Conservation (phyloP, 495 filamentous ascomycete genomes). For the Daldinia loculata region DNA sequence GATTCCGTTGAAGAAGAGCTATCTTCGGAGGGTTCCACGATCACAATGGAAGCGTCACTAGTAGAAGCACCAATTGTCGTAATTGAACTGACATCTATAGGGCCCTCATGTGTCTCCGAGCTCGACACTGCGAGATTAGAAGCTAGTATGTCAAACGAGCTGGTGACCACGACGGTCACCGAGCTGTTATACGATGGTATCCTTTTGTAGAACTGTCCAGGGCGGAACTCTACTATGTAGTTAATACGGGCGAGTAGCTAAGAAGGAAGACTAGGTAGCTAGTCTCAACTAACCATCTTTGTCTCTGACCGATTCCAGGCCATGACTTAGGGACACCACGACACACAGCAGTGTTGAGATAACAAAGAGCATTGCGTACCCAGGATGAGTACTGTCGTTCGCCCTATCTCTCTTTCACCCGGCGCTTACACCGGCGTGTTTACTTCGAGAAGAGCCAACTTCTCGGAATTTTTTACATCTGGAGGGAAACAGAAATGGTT, state of each 20-base stretch:
- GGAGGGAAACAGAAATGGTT: conserved; percentile 29
- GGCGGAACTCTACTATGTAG: conserved; percentile 25
- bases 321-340: conserved; percentile 37
- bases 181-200: conserved; percentile 30
- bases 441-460: conserved; percentile 34
- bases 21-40: conserved; percentile 13
- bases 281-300: conserved; percentile 30
- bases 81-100: conserved; percentile 24
- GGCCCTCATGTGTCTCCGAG: conserved; percentile 18
- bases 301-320: conserved; percentile 25
- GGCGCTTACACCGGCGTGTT: conserved; percentile 38
- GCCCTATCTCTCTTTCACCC: conserved; percentile 37
- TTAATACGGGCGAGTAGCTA: conserved; percentile 21
- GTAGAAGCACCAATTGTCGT: conserved; percentile 12
- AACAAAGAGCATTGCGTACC: conserved; percentile 36
- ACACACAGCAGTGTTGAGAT: conserved; percentile 31
- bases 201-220: conserved; percentile 28
- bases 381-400: conserved; percentile 23
- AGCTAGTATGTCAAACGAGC: conserved; percentile 33
- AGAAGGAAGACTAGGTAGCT: conserved; percentile 6
- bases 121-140: conserved; percentile 16
- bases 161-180: conserved; percentile 25
- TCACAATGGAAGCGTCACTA: conserved; percentile 2
- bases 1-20: conserved; percentile 8
- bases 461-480: conserved; percentile 39